A percentile compares a stretch with the other conserved stretches of the same genome.
Conservation (phyloP, 257 asterid species). For the Ligustrum vulgare region DNA sequence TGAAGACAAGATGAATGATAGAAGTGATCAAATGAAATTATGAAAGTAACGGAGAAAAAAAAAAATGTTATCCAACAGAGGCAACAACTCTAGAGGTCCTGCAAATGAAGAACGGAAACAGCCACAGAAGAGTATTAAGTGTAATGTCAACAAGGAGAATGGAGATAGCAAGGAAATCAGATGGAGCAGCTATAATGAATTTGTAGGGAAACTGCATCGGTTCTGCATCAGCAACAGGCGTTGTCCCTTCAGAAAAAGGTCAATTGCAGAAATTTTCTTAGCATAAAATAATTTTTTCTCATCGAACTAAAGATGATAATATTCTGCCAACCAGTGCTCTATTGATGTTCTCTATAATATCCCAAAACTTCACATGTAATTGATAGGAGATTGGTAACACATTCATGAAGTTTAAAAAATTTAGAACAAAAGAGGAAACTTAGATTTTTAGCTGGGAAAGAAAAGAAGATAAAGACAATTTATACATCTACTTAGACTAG, state of each 20-base stretch:
- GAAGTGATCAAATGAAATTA: not conserved
- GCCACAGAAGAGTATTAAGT: not conserved
- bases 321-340: not conserved
- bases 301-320: not conserved
- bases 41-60: not conserved
- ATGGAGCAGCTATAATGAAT: not conserved
- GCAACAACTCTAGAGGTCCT: not conserved
- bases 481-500: not conserved
- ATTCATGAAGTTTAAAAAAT: not conserved
- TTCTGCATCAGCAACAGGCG: not conserved
- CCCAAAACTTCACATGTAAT: not conserved
- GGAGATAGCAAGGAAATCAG: not conserved
- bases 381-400: not conserved
- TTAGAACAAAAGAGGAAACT: not conserved
- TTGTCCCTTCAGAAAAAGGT: not conserved
- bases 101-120: not conserved
- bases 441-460: not conserved
- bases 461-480: not conserved
- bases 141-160: not conserved
- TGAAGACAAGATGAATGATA: not conserved
- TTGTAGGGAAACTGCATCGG: not conserved
- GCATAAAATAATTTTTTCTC: not conserved
- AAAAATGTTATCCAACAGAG: not conserved
- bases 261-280: not conserved
- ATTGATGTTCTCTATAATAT: not conserved